Base-by-base conservation (phyloP, 1,139 yeast genomes). In the Taphrina populina region DNA sequence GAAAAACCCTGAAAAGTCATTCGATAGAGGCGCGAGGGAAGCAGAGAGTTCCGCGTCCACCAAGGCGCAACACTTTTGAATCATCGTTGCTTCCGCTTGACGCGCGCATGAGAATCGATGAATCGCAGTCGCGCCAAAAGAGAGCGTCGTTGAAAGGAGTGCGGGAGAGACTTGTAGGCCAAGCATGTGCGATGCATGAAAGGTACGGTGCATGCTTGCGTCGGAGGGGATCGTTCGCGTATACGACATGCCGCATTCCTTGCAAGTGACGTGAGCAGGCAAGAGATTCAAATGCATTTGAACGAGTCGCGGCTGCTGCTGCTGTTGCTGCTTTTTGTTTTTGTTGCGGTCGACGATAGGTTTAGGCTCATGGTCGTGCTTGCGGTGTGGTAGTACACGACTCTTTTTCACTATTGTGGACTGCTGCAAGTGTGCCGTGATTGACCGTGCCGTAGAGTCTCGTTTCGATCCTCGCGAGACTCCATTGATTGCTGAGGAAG, bases 231-330 rank as follows among this genome's bases (percentile, higher is more conserved):
- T 21, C 11, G 54, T 49, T 7, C 54, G 30, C 8, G 46, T 49
- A 21, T 49, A 49, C 2, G 54, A 37, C 54, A 49, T 49, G 54
- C 54, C 54, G 39, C 54, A 49, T 4, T 21, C 24, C 19, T 37
- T 32, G 21, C 54, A 49, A 6, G 54, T 49, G 36, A 49, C 40
- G 26, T 41, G 54, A 6, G 54, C 46, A 4, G 54, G 54, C 32
- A 49, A 20, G 5, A 49, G 21, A 23, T 49, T 49, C 23, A 49
- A 33, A 13, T 49, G 54, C 54, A 49, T 49, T 33, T 49, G 54
- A 4, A 49, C 54, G 33, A 49, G 19, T 13, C 30, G n/a, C n/a
- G n/a, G n/a, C n/a, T n/a, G n/a, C n/a, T n/a, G n/a, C n/a, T n/a
- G n/a, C n/a, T n/a, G 45, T n/a, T 27, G 19, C 37, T 46, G 33